Conservation (phyloP, 805 yeast genomes). For the Myxozyma udenii region DNA sequence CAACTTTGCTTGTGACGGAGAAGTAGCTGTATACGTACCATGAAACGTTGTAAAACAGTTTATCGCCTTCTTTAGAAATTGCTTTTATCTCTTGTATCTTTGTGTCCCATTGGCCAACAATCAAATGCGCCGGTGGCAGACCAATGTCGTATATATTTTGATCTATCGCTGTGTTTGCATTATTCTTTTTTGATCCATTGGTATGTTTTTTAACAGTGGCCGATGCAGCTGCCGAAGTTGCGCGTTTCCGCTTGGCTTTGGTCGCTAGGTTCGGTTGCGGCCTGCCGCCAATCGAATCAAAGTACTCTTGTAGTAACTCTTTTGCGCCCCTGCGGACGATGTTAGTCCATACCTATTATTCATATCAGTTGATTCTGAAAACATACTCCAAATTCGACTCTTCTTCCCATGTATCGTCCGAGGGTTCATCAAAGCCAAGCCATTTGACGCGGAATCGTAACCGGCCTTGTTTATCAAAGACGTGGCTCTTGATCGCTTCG, state of each 20-base stretch:
- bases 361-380: too few species aligned
- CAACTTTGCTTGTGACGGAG: too few species aligned
- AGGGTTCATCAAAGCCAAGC: slow-evolving; percentile 13
- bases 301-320: slow-evolving; percentile 2
- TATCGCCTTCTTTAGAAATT: neutral
- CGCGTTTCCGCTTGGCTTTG: neutral
- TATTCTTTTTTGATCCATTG: neutral
- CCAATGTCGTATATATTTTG: too few species aligned
- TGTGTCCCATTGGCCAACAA: slow-evolving; percentile 4
- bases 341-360: too few species aligned
- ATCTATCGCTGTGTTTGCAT: neutral
- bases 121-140: neutral
- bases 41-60: neutral
- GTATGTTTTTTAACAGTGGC: neutral
- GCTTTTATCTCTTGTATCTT: slow-evolving; percentile 7
- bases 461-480: neutral
- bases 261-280: neutral
- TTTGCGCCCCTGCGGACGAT: slow-evolving; percentile 2
- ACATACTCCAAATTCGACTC: slow-evolving; percentile 15
- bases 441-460: slow-evolving; percentile 14
- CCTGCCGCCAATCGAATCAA: neutral
- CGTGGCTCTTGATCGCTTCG: slow-evolving; percentile 12
- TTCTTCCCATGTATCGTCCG: slow-evolving; percentile 22
- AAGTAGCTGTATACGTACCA: neutral
- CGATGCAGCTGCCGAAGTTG: neutral